phyloP scores from a whole-genome alignment of 768 basidiomycete species.

The Crucibulum laeve region DNA sequence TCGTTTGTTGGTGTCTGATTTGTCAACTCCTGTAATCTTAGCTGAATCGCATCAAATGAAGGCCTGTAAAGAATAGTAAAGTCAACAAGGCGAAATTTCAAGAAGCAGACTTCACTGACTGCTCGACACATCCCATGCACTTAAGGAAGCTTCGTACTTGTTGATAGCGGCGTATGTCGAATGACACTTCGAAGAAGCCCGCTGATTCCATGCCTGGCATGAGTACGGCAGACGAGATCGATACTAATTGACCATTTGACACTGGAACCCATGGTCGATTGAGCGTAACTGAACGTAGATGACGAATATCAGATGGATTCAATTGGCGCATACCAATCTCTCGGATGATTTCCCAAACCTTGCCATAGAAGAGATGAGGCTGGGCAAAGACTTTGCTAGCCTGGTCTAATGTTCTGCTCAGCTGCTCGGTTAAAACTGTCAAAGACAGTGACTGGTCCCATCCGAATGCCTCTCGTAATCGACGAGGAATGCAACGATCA shows the following conservation, averaged over 20 bases:
- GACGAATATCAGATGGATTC: constrained; percentile 9
- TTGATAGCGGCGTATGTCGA: constrained; percentile 11
- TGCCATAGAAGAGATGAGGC: constrained; percentile 8
- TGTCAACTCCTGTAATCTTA: constrained; percentile 17
- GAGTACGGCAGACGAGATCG: constrained; percentile 19
- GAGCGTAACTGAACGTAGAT: constrained; percentile 12
- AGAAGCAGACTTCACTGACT: constrained; percentile 18
- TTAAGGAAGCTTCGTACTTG: constrained; percentile 17
- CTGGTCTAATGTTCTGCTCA: constrained; percentile 17
- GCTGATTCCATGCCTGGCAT: constrained; percentile 10
- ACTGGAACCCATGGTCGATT: constrained; percentile 31
- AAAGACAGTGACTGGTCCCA: constrained; percentile 35
- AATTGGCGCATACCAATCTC: constrained; percentile 22
- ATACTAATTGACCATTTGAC: constrained; percentile 9
- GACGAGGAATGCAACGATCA: constrained; percentile 15
- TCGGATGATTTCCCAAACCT: constrained; percentile 20
- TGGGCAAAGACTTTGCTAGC: background rate
- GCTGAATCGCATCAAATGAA: constrained; percentile 19
- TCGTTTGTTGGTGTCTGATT: constrained; percentile 5
- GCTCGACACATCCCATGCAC: constrained; percentile 33
- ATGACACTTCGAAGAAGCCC: constrained; percentile 22
- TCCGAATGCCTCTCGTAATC: constrained; percentile 25
- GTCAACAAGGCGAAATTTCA: background rate
- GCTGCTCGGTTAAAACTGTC: constrained; percentile 26
- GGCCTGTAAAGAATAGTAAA: constrained; percentile 19